Base-by-base conservation (phyloP, 1,284 basidiomycete species). In the Termitomyces sp. region DNA sequence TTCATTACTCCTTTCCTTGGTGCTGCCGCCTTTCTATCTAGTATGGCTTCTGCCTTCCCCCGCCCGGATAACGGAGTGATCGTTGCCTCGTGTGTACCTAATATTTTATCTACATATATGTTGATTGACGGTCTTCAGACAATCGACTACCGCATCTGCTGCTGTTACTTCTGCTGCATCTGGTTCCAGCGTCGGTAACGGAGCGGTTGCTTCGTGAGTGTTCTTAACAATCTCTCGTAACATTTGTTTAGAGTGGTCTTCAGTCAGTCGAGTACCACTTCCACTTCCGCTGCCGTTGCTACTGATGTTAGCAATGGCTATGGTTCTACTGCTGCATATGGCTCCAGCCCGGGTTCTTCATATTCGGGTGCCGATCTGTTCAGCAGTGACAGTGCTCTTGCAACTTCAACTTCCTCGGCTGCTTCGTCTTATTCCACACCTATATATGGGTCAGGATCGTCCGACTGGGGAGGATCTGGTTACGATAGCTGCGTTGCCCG, bases 401-500 rank as follows among this genome's bases (percentile, higher is more conserved):
- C 61, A 13, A 63, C 68, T 13, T 67, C 69, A 36, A 68, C 72
- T 19, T 65, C 68, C n/a, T 59, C 66, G 19, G 64, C 64, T 28
- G 62, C 39, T 47, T 59, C 58, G 58, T 61, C 71, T 30, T 73
- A 73, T 62, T 67, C 72, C 36, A 72, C 73, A 13, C 73, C 74
- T 24, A 68, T 74, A 4, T 87, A 88, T 65, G 86, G 86, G n/a
- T 88, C 86, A 24, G 86, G 86, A 54, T 76, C 69, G 62, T 72
- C 71, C 52, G 80, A 73, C 70, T 86, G 82, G 82, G 75, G 76
- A 49, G 74, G 73, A 60, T 75, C 74, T 30, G 74, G 73, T 50
- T 89, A 88, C 73, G 73, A 85, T 62, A 75, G 76, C 70, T 90
- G 87, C 66, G 86, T 89, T 48, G 78, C 84, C 62, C 80, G 86